Evolutionary conservation across 768 basidiomycete genomes (phyloP), one percentile per base, ranked within the genome.

Genomic region (Trametes meyenii): DNA sequence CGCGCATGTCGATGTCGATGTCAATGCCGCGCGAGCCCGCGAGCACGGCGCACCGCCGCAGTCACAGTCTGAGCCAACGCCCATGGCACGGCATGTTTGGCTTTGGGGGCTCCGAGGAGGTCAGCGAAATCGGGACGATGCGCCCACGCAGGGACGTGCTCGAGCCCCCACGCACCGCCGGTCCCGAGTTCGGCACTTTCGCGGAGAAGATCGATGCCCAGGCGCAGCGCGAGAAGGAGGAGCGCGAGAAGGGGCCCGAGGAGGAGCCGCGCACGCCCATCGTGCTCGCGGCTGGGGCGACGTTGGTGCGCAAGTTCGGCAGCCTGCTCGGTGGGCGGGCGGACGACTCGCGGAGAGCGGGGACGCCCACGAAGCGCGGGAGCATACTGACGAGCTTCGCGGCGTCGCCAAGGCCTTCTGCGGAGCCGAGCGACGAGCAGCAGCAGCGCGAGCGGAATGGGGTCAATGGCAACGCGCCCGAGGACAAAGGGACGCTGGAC

Each of bases 51-150:
- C 93, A 95, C 73, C 81, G 88, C 54, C 79, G 92, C 55, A 93
- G 90, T 62, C 92, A 94, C 71, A 91, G 90, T 69, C 80, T 94
- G 73, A 90, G 88, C 53, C 89, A 92, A 70, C 76, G 90, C 19
- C 92, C 90, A 12, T 84, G 86, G 83, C 79, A 82, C 24, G 83
- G 81, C 11, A 80, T 87, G 76, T 86, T 89, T 71, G 85, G 87
- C 14, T 61, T 67, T 23, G 65, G 64, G 3, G 64, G 68, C 29
- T 74, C 71, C 53, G 75, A 67, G 54, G 71, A 70, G 19, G 74
- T 77, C 38, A 80, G 81, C 51, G 85, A 85, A 69, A 70, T 76
- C 26, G 79, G 78, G 10, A 67, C 62, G 42, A 35, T 71, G 29
- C 58, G 56, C 36, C 53, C 58, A 60, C 67, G 48, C 52, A 66